phyloP scores from a whole-genome alignment of 495 filamentous ascomycete species.

The Talaromyces nanjingensis region DNA sequence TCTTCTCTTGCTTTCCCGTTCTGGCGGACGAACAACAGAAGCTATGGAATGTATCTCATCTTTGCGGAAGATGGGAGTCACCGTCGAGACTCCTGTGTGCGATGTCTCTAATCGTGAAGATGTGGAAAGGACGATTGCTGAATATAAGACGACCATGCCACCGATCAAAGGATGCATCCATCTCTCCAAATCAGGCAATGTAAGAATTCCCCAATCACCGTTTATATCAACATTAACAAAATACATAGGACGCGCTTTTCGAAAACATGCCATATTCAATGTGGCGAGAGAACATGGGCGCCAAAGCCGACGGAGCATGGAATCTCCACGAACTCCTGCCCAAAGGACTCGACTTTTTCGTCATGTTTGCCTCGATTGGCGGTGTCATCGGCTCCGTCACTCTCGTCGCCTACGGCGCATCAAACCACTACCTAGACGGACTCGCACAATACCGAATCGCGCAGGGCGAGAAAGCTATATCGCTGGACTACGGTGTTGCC shows the following conservation, averaged over 20 bases:
- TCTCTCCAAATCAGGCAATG: background rate
- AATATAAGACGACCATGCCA: background rate
- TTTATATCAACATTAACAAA: background rate
- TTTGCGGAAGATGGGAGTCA: conserved; percentile 12
- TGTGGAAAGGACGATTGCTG: background rate
- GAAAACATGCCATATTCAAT: conserved; percentile 33
- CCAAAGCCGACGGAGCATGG: conserved; percentile 36
- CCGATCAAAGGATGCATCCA: background rate
- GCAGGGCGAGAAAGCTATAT: no score
- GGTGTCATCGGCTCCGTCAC: background rate
- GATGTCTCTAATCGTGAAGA: no score
- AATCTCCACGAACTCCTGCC: conserved; percentile 32
- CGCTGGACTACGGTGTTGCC: no score
- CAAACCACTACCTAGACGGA: no score
- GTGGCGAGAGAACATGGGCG: conserved; percentile 23
- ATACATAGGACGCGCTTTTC: conserved; percentile 19
- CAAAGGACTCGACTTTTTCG: background rate
- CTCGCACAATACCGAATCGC: no score
- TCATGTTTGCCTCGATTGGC: background rate
- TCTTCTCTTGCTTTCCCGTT: conserved; percentile 23
- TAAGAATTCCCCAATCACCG: background rate
- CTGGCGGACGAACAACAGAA: conserved; percentile 4
- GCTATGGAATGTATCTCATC: no score
- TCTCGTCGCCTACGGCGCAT: background rate
- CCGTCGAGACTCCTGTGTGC: no score